Evolutionary conservation across 495 filamentous ascomycete genomes (phyloP).

Genomic region (Aspergillus avenaceus): DNA sequence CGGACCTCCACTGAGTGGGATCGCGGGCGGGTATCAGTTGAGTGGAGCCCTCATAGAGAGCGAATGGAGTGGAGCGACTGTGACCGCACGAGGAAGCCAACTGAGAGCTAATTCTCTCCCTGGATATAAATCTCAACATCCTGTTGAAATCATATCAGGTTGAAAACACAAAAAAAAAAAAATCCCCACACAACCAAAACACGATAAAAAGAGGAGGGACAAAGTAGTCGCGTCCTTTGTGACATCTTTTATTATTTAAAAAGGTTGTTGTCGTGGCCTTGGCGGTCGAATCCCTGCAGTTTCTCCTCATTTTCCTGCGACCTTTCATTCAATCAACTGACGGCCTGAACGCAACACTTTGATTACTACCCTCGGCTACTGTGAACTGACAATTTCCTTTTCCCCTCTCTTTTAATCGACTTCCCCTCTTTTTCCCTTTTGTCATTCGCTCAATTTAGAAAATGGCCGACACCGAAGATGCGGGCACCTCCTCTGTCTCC

Average conservation of each 20-base stretch:
- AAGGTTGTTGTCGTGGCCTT: conserved; percentile 9
- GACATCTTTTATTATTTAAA: no score
- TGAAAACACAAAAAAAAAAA: not conserved
- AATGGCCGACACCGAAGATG: conserved; percentile 74
- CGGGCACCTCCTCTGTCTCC: conserved; percentile 57
- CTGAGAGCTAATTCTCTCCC: conserved; percentile 25
- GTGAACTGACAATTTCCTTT: not conserved
- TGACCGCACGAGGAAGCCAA: conserved; percentile 14
- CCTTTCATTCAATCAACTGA: not conserved
- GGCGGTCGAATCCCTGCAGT: conserved; percentile 7
- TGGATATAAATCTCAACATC: conserved; percentile 21
- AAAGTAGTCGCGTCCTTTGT: no score
- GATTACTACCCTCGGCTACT: conserved; percentile 1
- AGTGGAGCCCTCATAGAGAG: conserved; percentile 3
- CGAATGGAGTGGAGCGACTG: conserved; percentile 7
- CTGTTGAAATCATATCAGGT: not conserved
- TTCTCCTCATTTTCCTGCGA: conserved; percentile 3
- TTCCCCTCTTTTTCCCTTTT: not conserved
- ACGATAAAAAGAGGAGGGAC: conserved; percentile 4
- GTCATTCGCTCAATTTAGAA: conserved; percentile 4
- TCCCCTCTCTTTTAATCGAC: not conserved
- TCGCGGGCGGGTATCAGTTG: conserved; percentile 1
- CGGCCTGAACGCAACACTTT: not conserved
- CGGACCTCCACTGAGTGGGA: conserved; percentile 3
- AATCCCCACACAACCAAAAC: not conserved